phyloP scores from a whole-genome alignment of 305 asterid genomes.

The Solanum hybrid region DNA sequence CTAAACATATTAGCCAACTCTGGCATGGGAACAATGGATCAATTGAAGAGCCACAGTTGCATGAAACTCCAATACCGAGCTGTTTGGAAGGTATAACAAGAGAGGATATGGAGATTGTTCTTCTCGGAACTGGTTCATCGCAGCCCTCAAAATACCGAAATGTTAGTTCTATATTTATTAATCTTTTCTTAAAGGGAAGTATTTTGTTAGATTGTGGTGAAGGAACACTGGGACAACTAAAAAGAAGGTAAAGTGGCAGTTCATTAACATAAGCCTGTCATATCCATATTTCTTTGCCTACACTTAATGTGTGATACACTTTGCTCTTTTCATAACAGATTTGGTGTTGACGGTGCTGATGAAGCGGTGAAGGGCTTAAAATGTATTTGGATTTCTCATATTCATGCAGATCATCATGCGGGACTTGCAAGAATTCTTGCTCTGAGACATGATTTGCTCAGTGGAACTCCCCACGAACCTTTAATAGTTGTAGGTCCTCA shows the following conservation, averaged over 20 bases:
- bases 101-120: neutral
- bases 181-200: neutral
- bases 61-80: neutral
- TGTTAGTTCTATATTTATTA: neutral
- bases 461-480: neutral
- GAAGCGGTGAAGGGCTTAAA: neutral
- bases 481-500: neutral
- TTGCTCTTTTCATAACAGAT: neutral
- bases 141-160: neutral
- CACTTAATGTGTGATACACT: neutral
- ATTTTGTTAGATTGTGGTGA: neutral
- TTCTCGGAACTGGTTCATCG: neutral
- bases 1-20: slow-evolving; percentile 33
- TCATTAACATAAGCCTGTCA: neutral
- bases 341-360: neutral
- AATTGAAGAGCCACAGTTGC: neutral
- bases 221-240: neutral
- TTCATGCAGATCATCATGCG: neutral
- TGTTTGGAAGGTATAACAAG: neutral
- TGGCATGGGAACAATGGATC: slow-evolving; percentile 25
- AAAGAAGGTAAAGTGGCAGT: neutral
- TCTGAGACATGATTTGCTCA: neutral
- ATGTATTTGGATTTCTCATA: neutral
- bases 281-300: neutral
- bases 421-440: neutral